These are phyloP conservation scores for Chytridium lagenaria DNA, from an alignment of 371 early-diverging fungal genomes.

Conservation along the genomic window DNA sequence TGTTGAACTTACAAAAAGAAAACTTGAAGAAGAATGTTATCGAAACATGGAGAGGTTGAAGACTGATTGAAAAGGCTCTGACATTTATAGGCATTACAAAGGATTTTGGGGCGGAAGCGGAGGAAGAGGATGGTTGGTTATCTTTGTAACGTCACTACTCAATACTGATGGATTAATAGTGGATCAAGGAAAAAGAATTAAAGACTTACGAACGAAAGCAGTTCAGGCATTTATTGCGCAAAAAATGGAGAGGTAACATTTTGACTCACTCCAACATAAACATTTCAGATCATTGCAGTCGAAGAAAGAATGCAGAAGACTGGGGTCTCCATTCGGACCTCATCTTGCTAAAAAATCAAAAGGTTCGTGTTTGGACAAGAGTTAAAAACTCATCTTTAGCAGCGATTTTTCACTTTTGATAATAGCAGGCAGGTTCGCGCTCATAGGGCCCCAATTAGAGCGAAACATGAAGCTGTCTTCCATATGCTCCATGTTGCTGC, in stretches of 20 bases:
- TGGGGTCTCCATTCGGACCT: constrained; percentile 51
- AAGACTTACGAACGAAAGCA: constrained; percentile 35
- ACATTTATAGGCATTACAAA: neutral
- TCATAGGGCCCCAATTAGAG: constrained; percentile 29
- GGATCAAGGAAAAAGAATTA: constrained; percentile 32
- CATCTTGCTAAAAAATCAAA: constrained; percentile 35
- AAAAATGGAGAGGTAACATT: constrained; percentile 49
- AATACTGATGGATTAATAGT: constrained; percentile 15
- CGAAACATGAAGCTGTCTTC: constrained; percentile 53
- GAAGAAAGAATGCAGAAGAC: constrained; percentile 44
- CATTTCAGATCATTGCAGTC: constrained; percentile 39
- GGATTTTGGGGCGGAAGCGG: neutral
- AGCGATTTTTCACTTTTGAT: constrained; percentile 52
- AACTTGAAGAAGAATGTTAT: constrained; percentile 54
- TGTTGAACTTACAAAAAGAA: constrained; percentile 46
- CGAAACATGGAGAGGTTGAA: constrained; percentile 50
- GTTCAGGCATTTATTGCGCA: constrained; percentile 43
- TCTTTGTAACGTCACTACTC: neutral
- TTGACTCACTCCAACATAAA: neutral
- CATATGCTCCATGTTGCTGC: constrained; percentile 52
- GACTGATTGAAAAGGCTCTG: neutral
- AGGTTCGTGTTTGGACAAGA: constrained; percentile 30
- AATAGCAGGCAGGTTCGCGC: constrained; percentile 17
- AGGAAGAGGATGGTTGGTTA: neutral
- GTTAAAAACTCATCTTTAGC: neutral